These are phyloP conservation scores for Mariannaea sp. DNA, from an alignment of 2,329 filamentous ascomycete genomes.

Conservation along the genomic window DNA sequence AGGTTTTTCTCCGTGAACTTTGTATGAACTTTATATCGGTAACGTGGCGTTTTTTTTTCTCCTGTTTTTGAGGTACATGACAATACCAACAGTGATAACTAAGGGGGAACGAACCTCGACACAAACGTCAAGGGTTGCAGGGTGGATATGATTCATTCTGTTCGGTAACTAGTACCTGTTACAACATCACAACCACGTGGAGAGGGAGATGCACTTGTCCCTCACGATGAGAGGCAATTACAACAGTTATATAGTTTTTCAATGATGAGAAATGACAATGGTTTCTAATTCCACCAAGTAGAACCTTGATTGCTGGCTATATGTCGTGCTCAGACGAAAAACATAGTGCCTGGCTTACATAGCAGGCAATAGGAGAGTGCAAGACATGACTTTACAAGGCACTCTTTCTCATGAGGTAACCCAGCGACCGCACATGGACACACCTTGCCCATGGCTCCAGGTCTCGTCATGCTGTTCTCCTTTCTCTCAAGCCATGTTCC, in stretches of 20 bases:
- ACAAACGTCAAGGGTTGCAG: not conserved
- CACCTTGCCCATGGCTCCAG: not conserved
- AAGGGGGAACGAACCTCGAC: slow-evolving; percentile 1
- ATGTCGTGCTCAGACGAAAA: slow-evolving; percentile 17
- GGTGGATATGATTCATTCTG: too few relatives aligned
- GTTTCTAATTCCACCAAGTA: not conserved
- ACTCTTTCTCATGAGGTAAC: slow-evolving; percentile 19
- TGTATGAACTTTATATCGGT: slow-evolving; percentile 15
- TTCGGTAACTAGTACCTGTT: too few relatives aligned
- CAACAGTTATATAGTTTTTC: too few relatives aligned
- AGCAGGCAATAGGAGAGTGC: slow-evolving; percentile 6
- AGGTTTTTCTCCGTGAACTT: not conserved
- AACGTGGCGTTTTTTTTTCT: slow-evolving; percentile 29
- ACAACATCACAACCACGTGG: too few relatives aligned
- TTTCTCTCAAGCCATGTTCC: slow-evolving; percentile 11
- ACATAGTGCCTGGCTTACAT: slow-evolving; percentile 31
- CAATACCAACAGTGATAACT: too few relatives aligned
- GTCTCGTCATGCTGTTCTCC: slow-evolving; percentile 7
- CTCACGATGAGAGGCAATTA: too few relatives aligned
- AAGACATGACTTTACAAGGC: slow-evolving; percentile 16
- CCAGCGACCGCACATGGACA: slow-evolving; percentile 3
- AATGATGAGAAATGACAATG: not conserved
- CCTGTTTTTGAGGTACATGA: not conserved
- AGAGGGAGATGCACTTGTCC: too few relatives aligned
- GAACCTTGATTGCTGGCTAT: slow-evolving; percentile 5